phyloP scores from a whole-genome alignment of 345 rosid species.

The Populus davidiana region DNA sequence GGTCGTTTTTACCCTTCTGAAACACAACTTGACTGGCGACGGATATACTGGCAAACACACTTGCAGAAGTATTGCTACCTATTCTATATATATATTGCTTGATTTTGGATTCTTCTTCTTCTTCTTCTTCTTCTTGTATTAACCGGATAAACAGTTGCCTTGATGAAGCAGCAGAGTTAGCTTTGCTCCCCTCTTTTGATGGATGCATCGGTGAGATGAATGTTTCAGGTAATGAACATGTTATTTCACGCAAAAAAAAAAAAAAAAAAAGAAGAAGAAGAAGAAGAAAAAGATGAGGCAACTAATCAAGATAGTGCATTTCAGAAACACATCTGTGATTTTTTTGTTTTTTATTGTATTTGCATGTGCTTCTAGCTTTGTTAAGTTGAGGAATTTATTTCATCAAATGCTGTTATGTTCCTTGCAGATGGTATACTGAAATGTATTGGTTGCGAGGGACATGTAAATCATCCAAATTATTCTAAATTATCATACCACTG shows the following conservation, averaged over 20 bases:
- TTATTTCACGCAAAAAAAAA: not conserved
- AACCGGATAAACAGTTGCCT: conserved; percentile 62
- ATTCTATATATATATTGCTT: conserved; percentile 2
- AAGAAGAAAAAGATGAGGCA: no score
- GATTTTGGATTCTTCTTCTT: not conserved
- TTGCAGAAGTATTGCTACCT: conserved; percentile 52
- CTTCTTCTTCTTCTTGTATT: conserved; percentile 4
- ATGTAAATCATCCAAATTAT: conserved; percentile 26
- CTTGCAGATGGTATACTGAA: conserved; percentile 50
- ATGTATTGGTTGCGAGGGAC: conserved; percentile 49
- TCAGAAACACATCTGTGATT: no score
- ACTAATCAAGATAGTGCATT: no score
- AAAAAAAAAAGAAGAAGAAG: no score
- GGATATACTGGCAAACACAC: conserved; percentile 78
- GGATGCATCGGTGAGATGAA: conserved; percentile 48
- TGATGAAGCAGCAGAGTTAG: conserved; percentile 77
- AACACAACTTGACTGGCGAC: conserved; percentile 59
- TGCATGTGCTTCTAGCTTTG: not conserved
- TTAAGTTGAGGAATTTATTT: conserved; percentile 4
- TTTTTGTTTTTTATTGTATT: not conserved
- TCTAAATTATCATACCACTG: conserved; percentile 63
- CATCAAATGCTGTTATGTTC: not conserved
- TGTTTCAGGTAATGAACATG: conserved; percentile 48
- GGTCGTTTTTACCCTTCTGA: conserved; percentile 22
- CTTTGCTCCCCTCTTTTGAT: conserved; percentile 60